Conservation (phyloP, 495 filamentous ascomycete species). For the Thozetella sp. region DNA sequence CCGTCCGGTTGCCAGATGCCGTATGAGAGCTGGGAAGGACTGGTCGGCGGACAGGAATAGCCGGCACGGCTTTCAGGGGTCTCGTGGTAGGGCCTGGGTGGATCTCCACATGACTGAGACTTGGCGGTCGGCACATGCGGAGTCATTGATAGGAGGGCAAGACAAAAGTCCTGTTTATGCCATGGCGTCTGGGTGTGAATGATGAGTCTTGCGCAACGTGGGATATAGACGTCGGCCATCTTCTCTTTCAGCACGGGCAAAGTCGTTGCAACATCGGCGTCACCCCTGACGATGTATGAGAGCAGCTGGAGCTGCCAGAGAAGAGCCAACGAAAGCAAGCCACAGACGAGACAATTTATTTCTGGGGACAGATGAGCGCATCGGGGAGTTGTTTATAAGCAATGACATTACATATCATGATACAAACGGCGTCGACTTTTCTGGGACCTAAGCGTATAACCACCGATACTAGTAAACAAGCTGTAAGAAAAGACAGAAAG, state of each 20-base stretch:
- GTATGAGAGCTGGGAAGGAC: slow-evolving; percentile 47
- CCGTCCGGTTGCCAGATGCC: slow-evolving; percentile 87
- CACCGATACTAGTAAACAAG: too few relatives aligned
- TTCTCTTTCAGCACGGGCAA: neutral
- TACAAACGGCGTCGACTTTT: too few relatives aligned
- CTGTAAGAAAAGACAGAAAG: too few relatives aligned
- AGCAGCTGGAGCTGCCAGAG: too few relatives aligned
- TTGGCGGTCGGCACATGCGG: too few relatives aligned
- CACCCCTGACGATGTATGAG: neutral
- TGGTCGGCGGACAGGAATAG: neutral
- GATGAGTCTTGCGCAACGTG: neutral
- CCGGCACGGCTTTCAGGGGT: neutral
- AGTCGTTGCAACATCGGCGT: neutral
- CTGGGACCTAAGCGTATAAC: too few relatives aligned
- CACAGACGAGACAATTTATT: too few relatives aligned
- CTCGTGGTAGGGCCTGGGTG: neutral
- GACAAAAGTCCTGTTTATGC: neutral
- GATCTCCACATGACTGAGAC: slow-evolving; percentile 1
- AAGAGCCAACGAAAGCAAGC: too few relatives aligned
- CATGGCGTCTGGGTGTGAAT: slow-evolving; percentile 1
- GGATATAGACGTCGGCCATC: neutral
- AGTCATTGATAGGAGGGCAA: neutral
- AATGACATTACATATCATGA: too few relatives aligned
- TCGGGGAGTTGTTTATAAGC: too few relatives aligned
- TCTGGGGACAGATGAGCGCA: too few relatives aligned